Evolutionary conservation across 805 yeast species (phyloP).

Genomic region (Starmerella sp.): DNA sequence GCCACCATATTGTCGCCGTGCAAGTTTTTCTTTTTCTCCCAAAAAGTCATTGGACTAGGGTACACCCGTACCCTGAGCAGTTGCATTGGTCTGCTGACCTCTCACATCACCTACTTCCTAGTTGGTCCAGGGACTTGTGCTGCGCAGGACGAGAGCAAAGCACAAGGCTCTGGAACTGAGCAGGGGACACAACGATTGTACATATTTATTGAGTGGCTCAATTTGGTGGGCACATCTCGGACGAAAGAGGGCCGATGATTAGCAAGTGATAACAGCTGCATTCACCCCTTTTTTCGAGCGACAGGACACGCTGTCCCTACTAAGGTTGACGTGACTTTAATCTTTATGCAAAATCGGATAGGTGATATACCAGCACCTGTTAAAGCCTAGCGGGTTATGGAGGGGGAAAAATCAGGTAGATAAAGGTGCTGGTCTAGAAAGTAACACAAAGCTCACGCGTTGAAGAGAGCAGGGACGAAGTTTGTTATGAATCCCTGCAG

Average conservation of each 20-base stretch:
- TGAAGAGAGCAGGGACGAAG: background rate
- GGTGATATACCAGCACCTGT: no score
- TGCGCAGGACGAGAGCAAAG: background rate
- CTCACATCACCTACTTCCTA: background rate
- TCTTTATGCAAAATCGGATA: background rate
- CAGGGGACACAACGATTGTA: background rate
- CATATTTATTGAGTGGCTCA: background rate
- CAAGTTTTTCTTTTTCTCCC: background rate
- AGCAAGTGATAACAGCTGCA: background rate
- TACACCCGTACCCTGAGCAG: background rate
- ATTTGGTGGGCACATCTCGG: no score
- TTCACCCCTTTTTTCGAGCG: background rate
- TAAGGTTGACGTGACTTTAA: background rate
- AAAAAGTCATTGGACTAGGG: background rate
- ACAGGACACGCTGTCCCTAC: conserved; percentile 1
- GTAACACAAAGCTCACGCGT: no score
- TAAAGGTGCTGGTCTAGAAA: no score
- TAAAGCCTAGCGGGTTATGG: no score
- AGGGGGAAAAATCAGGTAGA: background rate
- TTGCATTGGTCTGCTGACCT: background rate
- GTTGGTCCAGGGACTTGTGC: background rate
- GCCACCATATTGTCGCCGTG: background rate
- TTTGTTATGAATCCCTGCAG: conserved; percentile 1
- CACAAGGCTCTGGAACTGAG: background rate
- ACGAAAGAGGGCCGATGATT: background rate